These are phyloP conservation scores for Aureobasidium lini DNA, from an alignment of 2,329 filamentous ascomycete genomes.

Conservation along the genomic window DNA sequence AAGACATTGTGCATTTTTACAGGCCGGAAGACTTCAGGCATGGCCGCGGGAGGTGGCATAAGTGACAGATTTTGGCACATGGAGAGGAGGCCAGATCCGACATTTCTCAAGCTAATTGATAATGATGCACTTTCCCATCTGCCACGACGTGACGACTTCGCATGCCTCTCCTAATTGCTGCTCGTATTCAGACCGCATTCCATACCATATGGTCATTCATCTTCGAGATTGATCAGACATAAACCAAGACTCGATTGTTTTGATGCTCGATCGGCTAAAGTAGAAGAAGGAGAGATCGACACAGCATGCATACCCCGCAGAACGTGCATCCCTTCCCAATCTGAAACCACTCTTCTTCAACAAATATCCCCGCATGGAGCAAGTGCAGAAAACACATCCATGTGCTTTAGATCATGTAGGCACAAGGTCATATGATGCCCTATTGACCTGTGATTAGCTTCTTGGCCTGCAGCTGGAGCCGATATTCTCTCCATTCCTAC, in stretches of 20 bases:
- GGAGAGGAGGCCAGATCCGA: not conserved
- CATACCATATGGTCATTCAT: not conserved
- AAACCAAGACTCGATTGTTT: not conserved
- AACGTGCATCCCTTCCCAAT: constrained; percentile 11
- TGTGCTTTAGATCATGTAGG: not conserved
- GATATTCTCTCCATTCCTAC: not conserved
- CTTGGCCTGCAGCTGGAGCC: not conserved
- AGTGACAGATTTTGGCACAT: too few relatives aligned
- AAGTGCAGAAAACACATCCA: not conserved
- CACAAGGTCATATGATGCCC: constrained; percentile 2
- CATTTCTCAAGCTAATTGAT: not conserved
- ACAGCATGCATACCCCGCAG: constrained; percentile 5
- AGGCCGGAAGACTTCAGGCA: too few relatives aligned
- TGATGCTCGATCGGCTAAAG: not conserved
- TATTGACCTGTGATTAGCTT: not conserved
- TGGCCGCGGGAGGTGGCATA: too few relatives aligned
- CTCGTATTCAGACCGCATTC: not conserved
- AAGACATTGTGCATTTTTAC: too few relatives aligned
- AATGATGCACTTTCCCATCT: not conserved
- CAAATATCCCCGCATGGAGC: constrained; percentile 9
- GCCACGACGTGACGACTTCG: not conserved
- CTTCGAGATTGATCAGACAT: not conserved
- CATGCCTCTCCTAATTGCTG: not conserved
- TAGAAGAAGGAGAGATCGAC: not conserved
- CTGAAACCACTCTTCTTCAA: not conserved